phyloP scores from a whole-genome alignment of 176 grass and related monocot genomes.

The Metroxylon sagu region DNA sequence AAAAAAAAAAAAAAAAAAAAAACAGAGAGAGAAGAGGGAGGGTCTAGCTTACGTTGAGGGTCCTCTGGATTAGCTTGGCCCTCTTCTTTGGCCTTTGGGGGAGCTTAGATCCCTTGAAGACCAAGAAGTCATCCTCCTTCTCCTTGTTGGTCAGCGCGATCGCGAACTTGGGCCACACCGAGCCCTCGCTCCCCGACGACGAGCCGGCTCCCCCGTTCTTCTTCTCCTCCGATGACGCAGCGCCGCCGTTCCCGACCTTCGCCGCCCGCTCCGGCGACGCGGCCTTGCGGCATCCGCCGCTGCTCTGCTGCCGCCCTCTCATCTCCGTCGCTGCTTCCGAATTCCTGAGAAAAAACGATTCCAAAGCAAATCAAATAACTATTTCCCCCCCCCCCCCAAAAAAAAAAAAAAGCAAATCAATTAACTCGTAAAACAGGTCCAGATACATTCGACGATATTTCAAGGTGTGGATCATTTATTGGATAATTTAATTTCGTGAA shows the following conservation, averaged over 20 bases:
- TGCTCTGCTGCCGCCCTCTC: no score
- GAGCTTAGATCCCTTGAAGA: slow-evolving; percentile 12
- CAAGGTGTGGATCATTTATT: no score
- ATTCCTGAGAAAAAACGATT: neutral
- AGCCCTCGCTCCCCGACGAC: neutral
- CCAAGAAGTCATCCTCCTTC: slow-evolving; percentile 16
- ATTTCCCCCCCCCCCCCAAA: no score
- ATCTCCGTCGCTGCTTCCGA: neutral
- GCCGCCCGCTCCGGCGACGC: slow-evolving; percentile 3
- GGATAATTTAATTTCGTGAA: no score
- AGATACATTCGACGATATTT: no score
- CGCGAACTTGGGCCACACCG: slow-evolving; percentile 4
- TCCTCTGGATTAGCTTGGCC: neutral
- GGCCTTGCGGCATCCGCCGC: neutral
- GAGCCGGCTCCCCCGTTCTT: neutral
- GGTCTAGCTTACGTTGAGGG: slow-evolving; percentile 2
- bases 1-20: neutral
- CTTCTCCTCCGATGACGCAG: neutral
- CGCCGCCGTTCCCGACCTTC: neutral
- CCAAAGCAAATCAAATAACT: no score
- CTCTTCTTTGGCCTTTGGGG: slow-evolving; percentile 8
- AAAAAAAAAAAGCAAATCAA: no score
- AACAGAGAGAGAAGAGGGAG: no score
- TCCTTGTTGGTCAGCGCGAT: slow-evolving; percentile 2
- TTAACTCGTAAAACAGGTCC: no score